Percentiles rank a stretch among this genome's conserved stretches.
These are phyloP conservation scores for Daldinia vernicosa DNA, from an alignment of 495 filamentous ascomycete genomes.

Conservation along the genomic window DNA sequence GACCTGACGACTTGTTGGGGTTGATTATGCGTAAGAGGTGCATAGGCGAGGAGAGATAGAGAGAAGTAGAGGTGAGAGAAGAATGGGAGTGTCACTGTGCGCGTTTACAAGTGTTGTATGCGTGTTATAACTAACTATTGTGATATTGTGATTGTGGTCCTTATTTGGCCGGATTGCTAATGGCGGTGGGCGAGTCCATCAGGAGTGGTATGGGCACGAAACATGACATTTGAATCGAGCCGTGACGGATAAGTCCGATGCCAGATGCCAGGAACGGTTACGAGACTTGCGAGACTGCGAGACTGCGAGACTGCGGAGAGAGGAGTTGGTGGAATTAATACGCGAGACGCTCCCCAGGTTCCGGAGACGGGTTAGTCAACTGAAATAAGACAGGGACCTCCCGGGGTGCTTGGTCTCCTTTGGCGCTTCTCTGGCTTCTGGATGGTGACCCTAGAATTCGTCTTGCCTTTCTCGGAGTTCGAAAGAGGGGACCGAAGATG, in stretches of 20 bases:
- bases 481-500: constrained; percentile 30
- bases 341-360: constrained; percentile 17
- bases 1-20: constrained; percentile 22
- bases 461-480: constrained; percentile 34
- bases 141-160: constrained; percentile 13
- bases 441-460: constrained; percentile 15
- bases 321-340: constrained; percentile 24
- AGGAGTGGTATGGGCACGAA: constrained; percentile 27
- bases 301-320: constrained; percentile 18
- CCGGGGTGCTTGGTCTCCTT: not conserved
- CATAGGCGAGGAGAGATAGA: constrained; percentile 5
- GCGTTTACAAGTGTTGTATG: not conserved
- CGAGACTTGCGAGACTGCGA: constrained; percentile 7
- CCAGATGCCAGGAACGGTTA: constrained; percentile 7
- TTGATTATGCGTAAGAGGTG: constrained; percentile 13
- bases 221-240: constrained; percentile 37
- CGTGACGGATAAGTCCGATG: constrained; percentile 24
- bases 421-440: not conserved
- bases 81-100: not conserved
- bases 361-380: constrained; percentile 15
- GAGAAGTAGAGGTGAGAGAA: not conserved
- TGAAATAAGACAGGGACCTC: constrained; percentile 13
- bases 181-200: constrained; percentile 32
- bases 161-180: constrained; percentile 33
- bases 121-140: constrained; percentile 1